A percentile compares a stretch with the other conserved stretches of the same genome.
phyloP scores from a whole-genome alignment of 805 yeast species.

The Zygoascus tannicola region DNA sequence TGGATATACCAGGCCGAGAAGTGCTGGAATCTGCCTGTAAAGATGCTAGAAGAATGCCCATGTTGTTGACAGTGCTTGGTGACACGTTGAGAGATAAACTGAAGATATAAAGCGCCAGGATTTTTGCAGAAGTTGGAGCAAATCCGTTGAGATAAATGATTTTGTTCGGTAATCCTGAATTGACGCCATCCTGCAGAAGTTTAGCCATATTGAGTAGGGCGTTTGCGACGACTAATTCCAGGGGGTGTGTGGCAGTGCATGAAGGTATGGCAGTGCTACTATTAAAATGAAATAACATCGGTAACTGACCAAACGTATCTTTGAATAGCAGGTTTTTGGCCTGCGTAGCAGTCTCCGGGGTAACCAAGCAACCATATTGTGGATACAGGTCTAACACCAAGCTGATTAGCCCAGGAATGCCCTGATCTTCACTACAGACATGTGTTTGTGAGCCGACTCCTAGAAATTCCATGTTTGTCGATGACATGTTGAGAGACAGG shows the following conservation, averaged over 20 bases:
- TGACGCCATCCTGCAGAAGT: conserved; percentile 27
- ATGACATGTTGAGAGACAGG: not conserved
- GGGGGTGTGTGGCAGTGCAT: not conserved
- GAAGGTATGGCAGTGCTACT: not conserved
- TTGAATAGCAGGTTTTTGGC: conserved; percentile 3
- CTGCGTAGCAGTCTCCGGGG: conserved; percentile 6
- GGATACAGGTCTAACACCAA: not conserved
- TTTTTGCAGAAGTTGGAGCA: conserved; percentile 18
- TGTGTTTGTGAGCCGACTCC: conserved; percentile 11
- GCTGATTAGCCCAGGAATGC: conserved; percentile 7
- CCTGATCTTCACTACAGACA: not conserved
- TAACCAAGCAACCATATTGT: not conserved
- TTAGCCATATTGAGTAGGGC: conserved; percentile 28
- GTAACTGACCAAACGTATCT: not conserved
- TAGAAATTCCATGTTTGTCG: not conserved
- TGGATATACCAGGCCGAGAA: not conserved
- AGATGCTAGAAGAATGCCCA: conserved; percentile 26
- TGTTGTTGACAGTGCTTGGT: conserved; percentile 28
- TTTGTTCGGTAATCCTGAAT: conserved; percentile 19
- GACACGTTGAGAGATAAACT: conserved; percentile 24
- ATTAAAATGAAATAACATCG: not conserved
- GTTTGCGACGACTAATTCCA: conserved; percentile 20
- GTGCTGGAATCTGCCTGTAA: not conserved
- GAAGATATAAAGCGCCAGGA: conserved; percentile 23
- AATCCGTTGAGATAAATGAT: conserved; percentile 19